Evolutionary conservation across 768 basidiomycete genomes (phyloP).

Genomic region (Russula ochroleuca): DNA sequence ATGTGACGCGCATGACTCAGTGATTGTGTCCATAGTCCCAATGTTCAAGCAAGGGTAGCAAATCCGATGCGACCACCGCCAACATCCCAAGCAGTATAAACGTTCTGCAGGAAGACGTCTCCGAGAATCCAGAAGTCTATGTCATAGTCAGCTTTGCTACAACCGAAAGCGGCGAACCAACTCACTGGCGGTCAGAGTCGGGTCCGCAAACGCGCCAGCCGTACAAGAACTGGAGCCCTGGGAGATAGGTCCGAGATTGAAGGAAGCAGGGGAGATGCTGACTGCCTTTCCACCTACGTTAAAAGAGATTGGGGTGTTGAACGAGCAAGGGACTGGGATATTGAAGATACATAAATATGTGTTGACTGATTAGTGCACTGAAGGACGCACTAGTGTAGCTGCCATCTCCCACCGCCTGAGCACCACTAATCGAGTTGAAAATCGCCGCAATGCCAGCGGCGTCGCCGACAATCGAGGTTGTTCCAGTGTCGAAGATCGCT

Average conservation of each 20-base stretch:
- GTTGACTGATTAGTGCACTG: not conserved
- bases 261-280: not conserved
- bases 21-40: not conserved
- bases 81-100: conserved; percentile 14
- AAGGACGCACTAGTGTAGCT: conserved; percentile 1
- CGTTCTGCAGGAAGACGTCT: conserved; percentile 17
- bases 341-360: not conserved
- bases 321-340: conserved; percentile 8
- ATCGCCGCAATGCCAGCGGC: not conserved
- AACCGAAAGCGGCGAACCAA: not conserved
- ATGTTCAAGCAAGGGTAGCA: conserved; percentile 11
- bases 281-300: not conserved
- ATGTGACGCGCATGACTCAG: too few relatives aligned
- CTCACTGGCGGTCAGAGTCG: not conserved
- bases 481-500: conserved; percentile 35
- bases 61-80: conserved; percentile 13
- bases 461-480: conserved; percentile 32
- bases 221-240: not conserved
- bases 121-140: conserved; percentile 9
- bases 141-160: not conserved
- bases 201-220: not conserved
- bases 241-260: conserved; percentile 9
- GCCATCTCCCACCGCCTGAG: not conserved
- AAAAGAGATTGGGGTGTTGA: not conserved
- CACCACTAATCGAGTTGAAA: conserved; percentile 2